These are phyloP conservation scores for Castanea crenata DNA, from an alignment of 306 rosid genomes.

Conservation along the genomic window DNA sequence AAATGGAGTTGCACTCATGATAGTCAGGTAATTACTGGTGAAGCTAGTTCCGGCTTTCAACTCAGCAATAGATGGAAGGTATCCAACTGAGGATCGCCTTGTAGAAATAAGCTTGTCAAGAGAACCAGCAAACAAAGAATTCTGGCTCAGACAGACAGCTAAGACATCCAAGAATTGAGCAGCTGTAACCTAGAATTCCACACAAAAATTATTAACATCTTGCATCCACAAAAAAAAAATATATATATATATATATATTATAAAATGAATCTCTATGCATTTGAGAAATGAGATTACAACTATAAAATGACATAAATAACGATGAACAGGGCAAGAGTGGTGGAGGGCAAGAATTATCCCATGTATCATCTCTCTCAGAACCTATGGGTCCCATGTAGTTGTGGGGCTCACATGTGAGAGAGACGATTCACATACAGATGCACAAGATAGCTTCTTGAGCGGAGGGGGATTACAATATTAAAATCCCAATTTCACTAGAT, in stretches of 20 bases:
- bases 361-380: too few relatives aligned
- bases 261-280: neutral
- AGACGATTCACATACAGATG: too few relatives aligned
- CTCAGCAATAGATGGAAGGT: slow-evolving; percentile 74
- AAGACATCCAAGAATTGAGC: slow-evolving; percentile 73
- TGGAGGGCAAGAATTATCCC: too few relatives aligned
- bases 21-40: slow-evolving; percentile 36
- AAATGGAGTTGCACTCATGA: slow-evolving; percentile 35
- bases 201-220: slow-evolving; percentile 15
- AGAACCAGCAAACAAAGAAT: slow-evolving; percentile 75
- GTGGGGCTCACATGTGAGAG: too few relatives aligned
- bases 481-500: neutral
- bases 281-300: neutral
- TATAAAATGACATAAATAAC: neutral
- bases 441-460: neutral
- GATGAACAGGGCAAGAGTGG: neutral
- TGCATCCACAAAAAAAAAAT: slow-evolving; percentile 10
- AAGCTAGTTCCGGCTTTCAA: slow-evolving; percentile 64
- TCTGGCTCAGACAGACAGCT: slow-evolving; percentile 76
- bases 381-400: too few relatives aligned
- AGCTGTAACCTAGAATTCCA: slow-evolving; percentile 65
- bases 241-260: neutral
- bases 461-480: neutral
- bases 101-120: slow-evolving; percentile 54
- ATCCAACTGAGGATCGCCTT: slow-evolving; percentile 66